Evolutionary conservation across 169 alveolate genomes (phyloP).

Genomic region (Cryptosporidium andersoni): DNA sequence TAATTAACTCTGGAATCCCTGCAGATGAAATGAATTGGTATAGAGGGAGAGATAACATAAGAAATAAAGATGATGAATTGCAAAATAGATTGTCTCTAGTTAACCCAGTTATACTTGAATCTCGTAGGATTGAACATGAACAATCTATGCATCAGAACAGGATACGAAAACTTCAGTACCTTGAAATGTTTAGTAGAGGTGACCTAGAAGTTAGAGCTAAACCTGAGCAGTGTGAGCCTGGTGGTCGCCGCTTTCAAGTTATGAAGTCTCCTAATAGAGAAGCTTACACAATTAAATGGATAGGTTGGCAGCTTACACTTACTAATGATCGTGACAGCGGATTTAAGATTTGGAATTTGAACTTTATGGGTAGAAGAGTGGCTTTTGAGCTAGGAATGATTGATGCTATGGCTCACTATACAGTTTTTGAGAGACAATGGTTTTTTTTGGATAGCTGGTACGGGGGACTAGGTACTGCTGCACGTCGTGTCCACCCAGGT

Average conservation of each 20-base stretch:
- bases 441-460: slow-evolving; percentile 78
- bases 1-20: slow-evolving; percentile 15
- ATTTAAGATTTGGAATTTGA: slow-evolving; percentile 74
- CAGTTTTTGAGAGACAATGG: slow-evolving; percentile 78
- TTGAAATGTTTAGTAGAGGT: slow-evolving; percentile 64
- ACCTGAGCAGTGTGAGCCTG: slow-evolving; percentile 79
- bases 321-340: slow-evolving; percentile 78
- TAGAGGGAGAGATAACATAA: background rate
- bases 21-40: background rate
- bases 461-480: slow-evolving; percentile 80
- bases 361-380: slow-evolving; percentile 74
- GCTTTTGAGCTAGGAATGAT: slow-evolving; percentile 77
- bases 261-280: slow-evolving; percentile 69
- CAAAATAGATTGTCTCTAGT: background rate
- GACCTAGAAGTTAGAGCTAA: slow-evolving; percentile 77
- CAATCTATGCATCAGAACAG: slow-evolving; percentile 35
- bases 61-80: background rate
- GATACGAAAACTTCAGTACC: slow-evolving; percentile 31
- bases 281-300: slow-evolving; percentile 73
- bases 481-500: slow-evolving; percentile 76
- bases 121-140: slow-evolving; percentile 39
- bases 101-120: slow-evolving; percentile 26
- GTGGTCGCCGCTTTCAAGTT: slow-evolving; percentile 74
- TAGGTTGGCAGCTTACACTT: slow-evolving; percentile 76
- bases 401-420: slow-evolving; percentile 80